phyloP scores from a whole-genome alignment of 73 alveolate species.

The Diophrys sp. region DNA sequence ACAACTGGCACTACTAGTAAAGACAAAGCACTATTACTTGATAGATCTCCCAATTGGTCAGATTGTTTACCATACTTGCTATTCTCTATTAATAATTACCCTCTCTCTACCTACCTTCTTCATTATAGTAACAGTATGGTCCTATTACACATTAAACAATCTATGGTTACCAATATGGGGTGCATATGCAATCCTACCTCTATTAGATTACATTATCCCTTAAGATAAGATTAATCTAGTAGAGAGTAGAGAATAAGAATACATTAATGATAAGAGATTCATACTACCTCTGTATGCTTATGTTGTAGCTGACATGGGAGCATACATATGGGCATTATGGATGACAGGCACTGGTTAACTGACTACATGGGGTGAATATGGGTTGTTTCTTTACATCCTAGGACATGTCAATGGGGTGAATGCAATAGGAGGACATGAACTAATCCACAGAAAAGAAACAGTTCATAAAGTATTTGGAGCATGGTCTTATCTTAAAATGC shows the following conservation, averaged over 20 bases:
- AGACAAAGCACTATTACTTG: not conserved
- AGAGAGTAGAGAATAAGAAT: not conserved
- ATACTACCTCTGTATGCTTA: constrained; percentile 4
- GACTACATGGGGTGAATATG: not conserved
- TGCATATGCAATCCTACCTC: constrained; percentile 17
- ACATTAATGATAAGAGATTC: not conserved
- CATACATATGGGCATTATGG: constrained; percentile 4
- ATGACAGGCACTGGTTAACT: constrained; percentile 7
- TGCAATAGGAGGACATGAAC: constrained; percentile 68
- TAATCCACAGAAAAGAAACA: constrained; percentile 60
- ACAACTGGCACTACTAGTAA: no score
- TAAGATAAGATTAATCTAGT: constrained; percentile 2
- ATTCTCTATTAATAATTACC: no score
- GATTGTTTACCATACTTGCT: constrained; percentile 20
- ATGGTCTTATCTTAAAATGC: constrained; percentile 42
- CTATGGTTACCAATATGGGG: constrained; percentile 15
- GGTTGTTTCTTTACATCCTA: not conserved
- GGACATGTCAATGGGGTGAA: constrained; percentile 12
- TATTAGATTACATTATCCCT: constrained; percentile 2
- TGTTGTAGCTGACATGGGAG: not conserved
- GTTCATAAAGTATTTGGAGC: constrained; percentile 76
- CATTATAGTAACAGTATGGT: not conserved
- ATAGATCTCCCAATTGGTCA: constrained; percentile 4
- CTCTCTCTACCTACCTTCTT: constrained; percentile 5
- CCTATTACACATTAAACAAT: constrained; percentile 2